phyloP scores from a whole-genome alignment of 192 early-diverging fungal genomes.

The Backusella sp. region DNA sequence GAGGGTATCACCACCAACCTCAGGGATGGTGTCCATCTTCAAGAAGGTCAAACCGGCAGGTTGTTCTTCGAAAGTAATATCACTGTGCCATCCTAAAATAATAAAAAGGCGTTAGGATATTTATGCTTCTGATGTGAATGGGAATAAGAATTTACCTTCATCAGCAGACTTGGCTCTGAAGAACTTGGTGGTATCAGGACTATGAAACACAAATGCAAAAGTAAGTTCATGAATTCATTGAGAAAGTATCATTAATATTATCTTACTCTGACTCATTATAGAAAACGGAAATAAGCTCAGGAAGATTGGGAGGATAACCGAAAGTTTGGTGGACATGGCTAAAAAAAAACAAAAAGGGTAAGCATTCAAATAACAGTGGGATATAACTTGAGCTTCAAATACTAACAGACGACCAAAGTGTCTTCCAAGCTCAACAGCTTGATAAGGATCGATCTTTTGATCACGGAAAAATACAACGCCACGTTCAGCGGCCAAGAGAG shows the following conservation, averaged over 20 bases:
- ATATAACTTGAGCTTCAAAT: too few relatives aligned
- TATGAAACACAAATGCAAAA: neutral
- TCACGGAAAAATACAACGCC: slow-evolving; percentile 36
- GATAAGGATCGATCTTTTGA: slow-evolving; percentile 23
- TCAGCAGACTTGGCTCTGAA: neutral
- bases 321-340: neutral
- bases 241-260: neutral
- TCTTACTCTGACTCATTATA: neutral
- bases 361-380: neutral
- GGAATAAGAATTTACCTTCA: neutral
- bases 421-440: slow-evolving; percentile 22
- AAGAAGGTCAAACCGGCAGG: slow-evolving; percentile 28
- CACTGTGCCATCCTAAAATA: slow-evolving; percentile 21
- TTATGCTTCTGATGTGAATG: too few relatives aligned
- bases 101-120: too few relatives aligned
- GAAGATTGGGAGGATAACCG: neutral
- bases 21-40: slow-evolving; percentile 25
- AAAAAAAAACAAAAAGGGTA: neutral
- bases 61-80: slow-evolving; percentile 25
- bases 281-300: neutral
- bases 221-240: neutral
- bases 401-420: slow-evolving; percentile 23
- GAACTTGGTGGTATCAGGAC: neutral
- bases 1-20: slow-evolving; percentile 29
- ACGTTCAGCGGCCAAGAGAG: slow-evolving; percentile 30